Base-by-base conservation (phyloP, 108 stramenopile species). In the Cylindrotheca closterium region DNA sequence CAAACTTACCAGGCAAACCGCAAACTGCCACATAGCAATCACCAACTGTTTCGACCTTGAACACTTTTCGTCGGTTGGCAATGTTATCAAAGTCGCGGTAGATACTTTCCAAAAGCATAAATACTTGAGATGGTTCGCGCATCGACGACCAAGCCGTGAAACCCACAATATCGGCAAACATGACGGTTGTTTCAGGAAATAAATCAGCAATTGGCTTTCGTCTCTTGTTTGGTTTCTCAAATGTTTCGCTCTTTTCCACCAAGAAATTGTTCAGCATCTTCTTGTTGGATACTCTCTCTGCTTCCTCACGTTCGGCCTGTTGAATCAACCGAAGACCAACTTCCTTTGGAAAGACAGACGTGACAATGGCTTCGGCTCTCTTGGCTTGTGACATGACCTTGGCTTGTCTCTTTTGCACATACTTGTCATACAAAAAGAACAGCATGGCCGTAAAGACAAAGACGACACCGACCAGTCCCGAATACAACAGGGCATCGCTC, bases 141-240 rank as follows among this genome's bases (percentile, higher is more conserved):
- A 66, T 59, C 2, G 84, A 74, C 32, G 70, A 73, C 84, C 84
- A 85, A 29, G 76, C 73, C 17, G 84, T 85, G 24, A 85, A 85
- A 29, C 84, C 84, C 0, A 46, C 58, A 32, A 68, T 49, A 51
- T 68, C 67, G 1, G 56, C 46, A 46, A 70, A 70, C 23, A 56
- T n/a, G 15, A 69, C 54, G 0, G 59, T 69, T 1, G 60, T 46
- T n/a, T 51, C 23, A 5, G 58, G 4, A 24, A 47, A 69, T 0
- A 69, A 42, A 25, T 69, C 68, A 17, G 68, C 68, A 54, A 65
- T 63, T 1, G 62, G 62, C 28, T 28, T 30, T 18, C 26, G 17
- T 12, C 8, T 19, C 10, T 4, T 1, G n/a, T 51, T 22, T 0
- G 19, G 29, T 7, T 30, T 4, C 49, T 17, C 17, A 1, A 10